Evolutionary conservation across 257 asterid species (phyloP).

Genomic region (Rhazya stricta): DNA sequence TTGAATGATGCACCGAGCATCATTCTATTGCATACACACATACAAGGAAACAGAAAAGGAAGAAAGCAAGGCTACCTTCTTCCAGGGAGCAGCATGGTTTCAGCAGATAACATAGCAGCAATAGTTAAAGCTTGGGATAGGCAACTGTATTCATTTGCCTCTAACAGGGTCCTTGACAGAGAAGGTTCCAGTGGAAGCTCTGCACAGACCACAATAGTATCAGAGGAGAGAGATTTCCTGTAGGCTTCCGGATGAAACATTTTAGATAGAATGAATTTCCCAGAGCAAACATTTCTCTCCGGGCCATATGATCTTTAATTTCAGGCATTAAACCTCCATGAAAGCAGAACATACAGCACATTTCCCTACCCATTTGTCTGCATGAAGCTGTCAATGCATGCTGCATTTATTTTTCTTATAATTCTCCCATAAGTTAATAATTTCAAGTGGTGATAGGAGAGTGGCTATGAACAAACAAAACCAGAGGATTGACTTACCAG

Average conservation of each 20-base stretch:
- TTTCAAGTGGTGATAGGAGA: background rate
- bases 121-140: constrained; percentile 85
- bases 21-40: background rate
- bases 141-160: constrained; percentile 84
- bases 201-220: constrained; percentile 34
- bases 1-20: background rate
- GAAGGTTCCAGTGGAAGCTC: constrained; percentile 98
- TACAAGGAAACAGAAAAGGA: background rate
- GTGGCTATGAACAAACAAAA: background rate
- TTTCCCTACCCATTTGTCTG: background rate
- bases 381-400: background rate
- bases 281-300: background rate
- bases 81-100: constrained; percentile 65
- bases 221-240: background rate
- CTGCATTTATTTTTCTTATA: background rate
- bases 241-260: background rate
- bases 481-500: constrained; percentile 43
- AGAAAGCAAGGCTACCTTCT: constrained; percentile 43
- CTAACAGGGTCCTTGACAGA: constrained; percentile 83
- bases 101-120: constrained; percentile 94
- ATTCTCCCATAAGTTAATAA: background rate
- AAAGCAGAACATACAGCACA: background rate
- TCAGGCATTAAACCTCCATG: constrained; percentile 2
- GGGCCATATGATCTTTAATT: background rate
- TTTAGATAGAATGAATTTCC: background rate